Conservation (phyloP, 805 yeast genomes). For the Scheffersomyces spartinae region DNA sequence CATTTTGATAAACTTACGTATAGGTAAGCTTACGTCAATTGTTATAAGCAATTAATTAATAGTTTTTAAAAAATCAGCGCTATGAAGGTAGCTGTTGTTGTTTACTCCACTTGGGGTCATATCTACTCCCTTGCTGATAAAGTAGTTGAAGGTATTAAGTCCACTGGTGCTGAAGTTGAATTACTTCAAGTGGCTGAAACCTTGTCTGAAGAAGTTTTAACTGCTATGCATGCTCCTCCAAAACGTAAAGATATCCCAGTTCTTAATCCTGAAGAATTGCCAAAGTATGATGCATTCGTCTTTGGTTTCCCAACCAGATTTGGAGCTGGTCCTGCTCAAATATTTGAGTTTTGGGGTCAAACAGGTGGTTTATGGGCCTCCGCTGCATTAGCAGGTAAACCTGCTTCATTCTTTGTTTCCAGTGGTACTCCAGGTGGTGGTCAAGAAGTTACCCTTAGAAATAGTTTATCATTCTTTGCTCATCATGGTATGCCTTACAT, state of each 20-base stretch:
- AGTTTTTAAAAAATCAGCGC: no score
- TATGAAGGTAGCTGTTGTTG: constrained; percentile 58
- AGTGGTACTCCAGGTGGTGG: constrained; percentile 78
- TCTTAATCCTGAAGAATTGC: constrained; percentile 48
- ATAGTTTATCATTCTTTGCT: constrained; percentile 49
- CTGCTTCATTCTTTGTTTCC: constrained; percentile 60
- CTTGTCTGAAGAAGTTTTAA: constrained; percentile 48
- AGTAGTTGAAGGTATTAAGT: constrained; percentile 55
- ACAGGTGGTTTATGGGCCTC: constrained; percentile 74
- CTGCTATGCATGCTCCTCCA: constrained; percentile 53
- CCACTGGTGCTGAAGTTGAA: constrained; percentile 59
- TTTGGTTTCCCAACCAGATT: constrained; percentile 83
- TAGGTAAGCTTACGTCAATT: no score
- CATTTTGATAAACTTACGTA: no score
- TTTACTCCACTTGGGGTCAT: constrained; percentile 79
- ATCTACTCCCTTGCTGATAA: constrained; percentile 57
- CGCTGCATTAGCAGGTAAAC: constrained; percentile 65
- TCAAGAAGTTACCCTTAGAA: constrained; percentile 61
- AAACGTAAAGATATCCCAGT: constrained; percentile 49
- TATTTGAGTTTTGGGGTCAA: constrained; percentile 64
- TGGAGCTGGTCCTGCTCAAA: constrained; percentile 74
- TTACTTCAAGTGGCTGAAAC: constrained; percentile 79
- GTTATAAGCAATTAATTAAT: constrained; percentile 2
- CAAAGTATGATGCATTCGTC: constrained; percentile 64
- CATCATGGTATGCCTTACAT: constrained; percentile 77